Base-by-base conservation (phyloP, 1,284 basidiomycete species). In the Irpex rosettiformis region DNA sequence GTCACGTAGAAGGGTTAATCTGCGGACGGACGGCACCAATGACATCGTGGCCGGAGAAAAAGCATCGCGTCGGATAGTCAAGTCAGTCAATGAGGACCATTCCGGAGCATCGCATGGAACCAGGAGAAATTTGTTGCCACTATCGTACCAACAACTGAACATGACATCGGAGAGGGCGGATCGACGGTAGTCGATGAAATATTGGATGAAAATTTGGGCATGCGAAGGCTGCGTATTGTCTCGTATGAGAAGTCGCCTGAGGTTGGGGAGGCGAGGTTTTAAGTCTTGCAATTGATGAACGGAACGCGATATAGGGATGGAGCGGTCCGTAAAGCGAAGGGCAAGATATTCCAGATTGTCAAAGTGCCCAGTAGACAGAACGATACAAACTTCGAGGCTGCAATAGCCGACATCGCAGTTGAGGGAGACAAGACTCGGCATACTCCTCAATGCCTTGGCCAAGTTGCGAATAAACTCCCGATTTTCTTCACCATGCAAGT, bases 101-200 rank as follows among this genome's bases (percentile, higher is more conserved):
- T 28, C 24, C 48, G 21, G 48, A 51, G 27, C 48, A 11, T 16
- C 18, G 25, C 11, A 25, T 25, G 8, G 8, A 13, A 13, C 16
- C 22, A 25, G 48, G 5, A 51, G 22, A 18, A 25, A 51, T 22
- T 28, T 16, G 48, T 28, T 51, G 24, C 48, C 48, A 25, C 48
- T 51, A 25, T 51, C 48, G 48, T 51, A 51, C 48, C 48, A 51
- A 22, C 48, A 51, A 29, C 48, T 51, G 11, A 51, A 22, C 48
- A 51, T 51, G 11, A 51, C 24, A 16, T 51, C 48, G 16, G 8
- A 6, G n/a, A 51, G 13, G 25, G 25, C 27, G 25, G 16, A 10
- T 51, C n/a, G 22, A 28, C 48, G 24, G 13, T 16, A 51, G 5
- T 28, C 16, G 6, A 51, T 51, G 25, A 51, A 24, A 11, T 29